These are phyloP conservation scores for Neoascochyta sp. DNA, from an alignment of 2,329 filamentous ascomycete species.

Conservation along the genomic window DNA sequence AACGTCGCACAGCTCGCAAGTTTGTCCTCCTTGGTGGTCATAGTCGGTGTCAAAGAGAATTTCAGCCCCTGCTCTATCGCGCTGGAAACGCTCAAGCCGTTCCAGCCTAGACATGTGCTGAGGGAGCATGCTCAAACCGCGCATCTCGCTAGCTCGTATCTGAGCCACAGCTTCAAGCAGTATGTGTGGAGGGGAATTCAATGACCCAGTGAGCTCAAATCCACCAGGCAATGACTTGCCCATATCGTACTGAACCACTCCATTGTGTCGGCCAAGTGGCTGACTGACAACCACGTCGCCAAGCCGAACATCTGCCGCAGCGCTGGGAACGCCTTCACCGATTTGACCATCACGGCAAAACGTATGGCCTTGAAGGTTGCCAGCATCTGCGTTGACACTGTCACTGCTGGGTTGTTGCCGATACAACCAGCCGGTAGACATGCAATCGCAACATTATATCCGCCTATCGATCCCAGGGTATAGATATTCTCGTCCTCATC, in stretches of 20 bases:
- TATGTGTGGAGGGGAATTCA: constrained; percentile 5
- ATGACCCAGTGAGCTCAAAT: constrained; percentile 8
- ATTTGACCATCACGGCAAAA: constrained; percentile 45
- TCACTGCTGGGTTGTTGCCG: no score
- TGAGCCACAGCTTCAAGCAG: constrained; percentile 7
- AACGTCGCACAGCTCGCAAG: constrained; percentile 7
- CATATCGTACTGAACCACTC: constrained; percentile 8
- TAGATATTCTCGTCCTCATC: no score
- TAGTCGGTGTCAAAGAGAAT: constrained; percentile 15
- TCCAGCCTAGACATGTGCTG: constrained; percentile 6
- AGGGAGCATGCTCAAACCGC: constrained; percentile 1
- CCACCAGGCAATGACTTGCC: constrained; percentile 7
- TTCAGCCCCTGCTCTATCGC: constrained; percentile 7
- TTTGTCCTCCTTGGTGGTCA: constrained; percentile 9
- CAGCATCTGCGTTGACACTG: no score
- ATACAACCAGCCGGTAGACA: no score
- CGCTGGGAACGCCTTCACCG: constrained; percentile 24
- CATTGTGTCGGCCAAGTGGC: constrained; percentile 2
- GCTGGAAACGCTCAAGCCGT: constrained; percentile 6
- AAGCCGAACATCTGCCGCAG: constrained; percentile 5
- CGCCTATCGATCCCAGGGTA: no score
- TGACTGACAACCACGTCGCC: constrained; percentile 11
- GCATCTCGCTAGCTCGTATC: constrained; percentile 5
- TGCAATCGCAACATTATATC: no score
- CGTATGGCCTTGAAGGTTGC: constrained; percentile 33